Evolutionary conservation across 192 early-diverging fungal genomes (phyloP).

Genomic region (Fimicolochytrium jonesii): DNA sequence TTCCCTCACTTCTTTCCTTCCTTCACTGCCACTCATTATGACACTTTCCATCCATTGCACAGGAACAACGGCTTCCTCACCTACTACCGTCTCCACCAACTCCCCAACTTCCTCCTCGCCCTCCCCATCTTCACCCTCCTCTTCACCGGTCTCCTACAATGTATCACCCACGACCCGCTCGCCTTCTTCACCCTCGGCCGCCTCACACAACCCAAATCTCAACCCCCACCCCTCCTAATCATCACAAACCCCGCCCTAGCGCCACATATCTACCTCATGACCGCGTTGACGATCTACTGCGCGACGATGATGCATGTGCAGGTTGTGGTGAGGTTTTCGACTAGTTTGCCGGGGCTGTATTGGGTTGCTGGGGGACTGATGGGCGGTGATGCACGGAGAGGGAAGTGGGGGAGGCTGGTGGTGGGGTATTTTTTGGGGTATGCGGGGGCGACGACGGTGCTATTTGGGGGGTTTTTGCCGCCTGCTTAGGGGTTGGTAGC

Average conservation of each 20-base stretch:
- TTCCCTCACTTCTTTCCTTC: background rate
- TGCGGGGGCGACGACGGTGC: conserved; percentile 66
- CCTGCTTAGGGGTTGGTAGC: no score
- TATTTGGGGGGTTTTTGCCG: conserved; percentile 87
- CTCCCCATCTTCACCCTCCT: conserved; percentile 70
- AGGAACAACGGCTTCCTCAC: conserved; percentile 83
- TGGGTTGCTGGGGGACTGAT: conserved; percentile 65
- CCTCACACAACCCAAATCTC: conserved; percentile 20
- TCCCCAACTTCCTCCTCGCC: conserved; percentile 89
- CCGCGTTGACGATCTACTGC: conserved; percentile 54
- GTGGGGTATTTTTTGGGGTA: conserved; percentile 72
- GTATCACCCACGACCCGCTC: conserved; percentile 43
- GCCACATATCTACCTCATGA: conserved; percentile 69
- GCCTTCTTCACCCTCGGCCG: conserved; percentile 61
- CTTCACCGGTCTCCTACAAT: conserved; percentile 54
- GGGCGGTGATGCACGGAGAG: conserved; percentile 8
- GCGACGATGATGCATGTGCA: conserved; percentile 84
- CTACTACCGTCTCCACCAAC: conserved; percentile 76
- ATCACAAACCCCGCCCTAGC: conserved; percentile 28
- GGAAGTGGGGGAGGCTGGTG: conserved; percentile 25
- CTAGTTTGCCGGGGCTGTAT: conserved; percentile 71
- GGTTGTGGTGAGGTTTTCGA: conserved; percentile 82
- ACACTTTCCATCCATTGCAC: conserved; percentile 1
- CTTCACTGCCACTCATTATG: background rate
- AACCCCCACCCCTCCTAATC: background rate